Base-by-base conservation (phyloP, 129 eudicot species). In the Lactuca saligna region DNA sequence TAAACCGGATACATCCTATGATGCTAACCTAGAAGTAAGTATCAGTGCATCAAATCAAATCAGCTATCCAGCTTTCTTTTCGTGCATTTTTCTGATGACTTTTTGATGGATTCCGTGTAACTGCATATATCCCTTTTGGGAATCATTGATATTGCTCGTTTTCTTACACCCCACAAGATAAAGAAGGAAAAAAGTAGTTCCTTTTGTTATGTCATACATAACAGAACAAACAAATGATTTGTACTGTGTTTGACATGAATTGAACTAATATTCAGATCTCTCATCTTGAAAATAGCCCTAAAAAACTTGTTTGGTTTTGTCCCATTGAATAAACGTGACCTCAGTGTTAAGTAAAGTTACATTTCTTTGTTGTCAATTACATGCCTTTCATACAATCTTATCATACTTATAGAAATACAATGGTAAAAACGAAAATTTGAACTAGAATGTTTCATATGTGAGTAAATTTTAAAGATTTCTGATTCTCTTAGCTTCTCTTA, bases 391-490 rank as follows among this genome's bases (percentile, higher is more conserved):
- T 13, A 3, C 32, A 31, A 57, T 13, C 41, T 57, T 57, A n/a
- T 57, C 63, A 31, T 57, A 31, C 17, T 31, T 57, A 13, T 10
- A 39, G 2, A 31, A 59, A 35, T 17, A 56, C 14, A 56, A 56
- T 56, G 35, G 61, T 56, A 10, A 20, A 56, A 56, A 8, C 3
- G 60, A 56, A 20, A 20, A 4, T 11, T 11, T 7, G 64, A 59
- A 29, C 64, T 59, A 59, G 10, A 33, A 59, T 59, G 9, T 5
- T 59, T 59, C 64, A 57, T 59, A 59, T 12, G 38, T 56, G 14
- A 17, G 20, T 9, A 58, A 29, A 7, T 2, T 58, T 31, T 58
- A 32, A 5, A 55, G 32, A 4, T 17, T 17, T 15, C 20, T 20
- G 20, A 20, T 20, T 20, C 20, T 20, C 20, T 20, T 20, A 20